phyloP scores from a whole-genome alignment of 176 grass and related monocot genomes.

The Rhynchospora tenuis region DNA sequence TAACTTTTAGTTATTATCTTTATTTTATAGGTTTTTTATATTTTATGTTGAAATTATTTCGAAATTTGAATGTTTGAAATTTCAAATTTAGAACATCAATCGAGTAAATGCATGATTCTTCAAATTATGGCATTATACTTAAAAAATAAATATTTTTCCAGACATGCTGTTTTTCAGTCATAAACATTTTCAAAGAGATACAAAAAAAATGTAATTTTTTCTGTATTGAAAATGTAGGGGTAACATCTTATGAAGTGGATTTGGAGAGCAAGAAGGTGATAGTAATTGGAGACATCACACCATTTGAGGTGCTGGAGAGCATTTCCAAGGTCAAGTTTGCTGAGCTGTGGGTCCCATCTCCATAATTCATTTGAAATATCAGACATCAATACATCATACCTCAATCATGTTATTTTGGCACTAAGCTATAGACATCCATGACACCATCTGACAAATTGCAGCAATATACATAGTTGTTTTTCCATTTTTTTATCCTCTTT shows the following conservation, averaged over 20 bases:
- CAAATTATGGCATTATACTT: no score
- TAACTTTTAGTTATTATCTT: no score
- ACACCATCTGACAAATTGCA: neutral
- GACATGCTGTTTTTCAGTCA: no score
- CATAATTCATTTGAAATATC: neutral
- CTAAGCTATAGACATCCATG: neutral
- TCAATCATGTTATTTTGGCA: neutral
- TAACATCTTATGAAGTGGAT: slow-evolving; percentile 78
- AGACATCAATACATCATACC: neutral
- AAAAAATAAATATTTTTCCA: no score
- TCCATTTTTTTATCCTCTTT: neutral
- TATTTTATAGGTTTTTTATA: no score
- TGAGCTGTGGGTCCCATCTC: slow-evolving; percentile 47
- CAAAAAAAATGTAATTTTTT: neutral
- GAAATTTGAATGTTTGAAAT: no score
- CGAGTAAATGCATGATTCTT: no score
- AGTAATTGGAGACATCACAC: slow-evolving; percentile 77
- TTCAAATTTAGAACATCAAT: no score
- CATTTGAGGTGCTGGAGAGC: slow-evolving; percentile 80
- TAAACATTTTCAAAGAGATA: neutral
- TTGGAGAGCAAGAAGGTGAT: slow-evolving; percentile 95
- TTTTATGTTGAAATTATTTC: no score
- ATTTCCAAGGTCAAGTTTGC: slow-evolving; percentile 91
- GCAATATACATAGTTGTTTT: neutral
- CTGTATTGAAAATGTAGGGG: slow-evolving; percentile 36